Evolutionary conservation across 768 basidiomycete species (phyloP), one percentile per base, ranked within the genome.

Genomic region (Clavaria fumosa): DNA sequence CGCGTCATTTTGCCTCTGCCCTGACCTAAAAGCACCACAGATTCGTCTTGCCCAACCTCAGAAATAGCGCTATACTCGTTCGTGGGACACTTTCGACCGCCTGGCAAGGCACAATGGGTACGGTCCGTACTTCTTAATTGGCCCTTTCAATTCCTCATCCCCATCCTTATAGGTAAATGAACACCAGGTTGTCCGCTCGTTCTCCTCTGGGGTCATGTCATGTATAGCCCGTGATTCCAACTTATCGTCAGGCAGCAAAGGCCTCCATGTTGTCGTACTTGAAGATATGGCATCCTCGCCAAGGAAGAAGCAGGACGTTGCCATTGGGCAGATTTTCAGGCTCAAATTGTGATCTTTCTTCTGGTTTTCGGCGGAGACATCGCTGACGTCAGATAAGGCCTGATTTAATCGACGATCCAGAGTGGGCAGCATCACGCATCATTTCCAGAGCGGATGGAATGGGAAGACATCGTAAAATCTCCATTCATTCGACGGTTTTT

Each of bases 401-500:
- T 24, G 67, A 70, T 39, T 53, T 81, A 40, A 56, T 45, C 7
- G 64, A 72, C 26, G 63, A 70, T 41, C 57, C 57, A 10, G 55
- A 59, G 5, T 80, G 72, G 65, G 68, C 73, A 28, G 47, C 56
- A 31, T 57, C 61, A 0, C 49, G 58, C 1, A 59, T 82, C 20
- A 54, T 67, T 43, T 63, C 64, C 5, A 54, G 68, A 17, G 43
- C 53, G 1, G 55, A 59, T 15, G 55, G 51, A 31, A 53, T 58
- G 6, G 70, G 72, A 12, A 62, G 60, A 57, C 65, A 76, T 43
- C 53, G 76, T 77, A 49, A 54, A 69, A 47, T 35, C 28, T 18
- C 7, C 15, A 4, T 23, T 27, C 4, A 18, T 19, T 37, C 34
- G 18, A 15, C 17, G 34, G 32, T 3, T 38, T 23, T 24, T 28